phyloP scores from a whole-genome alignment of 352 stramenopile genomes.

The Phytophthora pinifolia region DNA sequence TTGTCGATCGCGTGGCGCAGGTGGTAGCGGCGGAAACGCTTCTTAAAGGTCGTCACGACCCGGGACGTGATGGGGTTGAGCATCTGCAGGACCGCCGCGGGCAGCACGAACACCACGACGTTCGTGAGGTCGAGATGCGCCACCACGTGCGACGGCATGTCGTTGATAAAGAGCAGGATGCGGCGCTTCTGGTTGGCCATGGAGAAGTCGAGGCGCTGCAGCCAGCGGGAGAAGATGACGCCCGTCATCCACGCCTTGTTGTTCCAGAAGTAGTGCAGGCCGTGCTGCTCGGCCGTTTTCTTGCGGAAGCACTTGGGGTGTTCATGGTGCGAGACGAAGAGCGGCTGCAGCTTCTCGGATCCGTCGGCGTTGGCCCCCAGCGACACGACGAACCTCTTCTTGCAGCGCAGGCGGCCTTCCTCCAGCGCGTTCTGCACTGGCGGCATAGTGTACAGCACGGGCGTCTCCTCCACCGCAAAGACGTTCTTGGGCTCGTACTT shows the following conservation, averaged over 20 bases:
- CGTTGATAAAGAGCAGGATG: constrained; percentile 79
- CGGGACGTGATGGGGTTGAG: constrained; percentile 70
- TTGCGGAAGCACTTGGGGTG: constrained; percentile 78
- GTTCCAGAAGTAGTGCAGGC: constrained; percentile 85
- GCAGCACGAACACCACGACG: constrained; percentile 67
- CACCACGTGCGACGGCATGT: constrained; percentile 75
- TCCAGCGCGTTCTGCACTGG: constrained; percentile 47
- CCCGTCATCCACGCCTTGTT: constrained; percentile 83
- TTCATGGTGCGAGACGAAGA: constrained; percentile 83
- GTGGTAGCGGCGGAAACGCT: constrained; percentile 72
- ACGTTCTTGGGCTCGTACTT: constrained; percentile 77
- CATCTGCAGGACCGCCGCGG: constrained; percentile 47
- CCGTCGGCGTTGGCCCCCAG: constrained; percentile 70
- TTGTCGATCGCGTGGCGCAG: constrained; percentile 67
- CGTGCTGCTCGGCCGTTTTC: constrained; percentile 76
- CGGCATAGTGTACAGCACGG: constrained; percentile 71
- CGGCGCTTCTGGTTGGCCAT: constrained; percentile 77
- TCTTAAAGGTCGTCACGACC: constrained; percentile 69
- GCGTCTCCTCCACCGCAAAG: constrained; percentile 77
- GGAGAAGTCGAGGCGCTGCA: constrained; percentile 76
- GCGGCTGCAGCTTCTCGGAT: constrained; percentile 72
- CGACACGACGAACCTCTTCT: constrained; percentile 73
- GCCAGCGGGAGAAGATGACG: constrained; percentile 82
- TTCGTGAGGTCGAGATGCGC: constrained; percentile 77
- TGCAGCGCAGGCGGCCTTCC: constrained; percentile 53